These are phyloP conservation scores for Paramecium sonneborni DNA, from an alignment of 73 alveolate genomes.

Conservation along the genomic window DNA sequence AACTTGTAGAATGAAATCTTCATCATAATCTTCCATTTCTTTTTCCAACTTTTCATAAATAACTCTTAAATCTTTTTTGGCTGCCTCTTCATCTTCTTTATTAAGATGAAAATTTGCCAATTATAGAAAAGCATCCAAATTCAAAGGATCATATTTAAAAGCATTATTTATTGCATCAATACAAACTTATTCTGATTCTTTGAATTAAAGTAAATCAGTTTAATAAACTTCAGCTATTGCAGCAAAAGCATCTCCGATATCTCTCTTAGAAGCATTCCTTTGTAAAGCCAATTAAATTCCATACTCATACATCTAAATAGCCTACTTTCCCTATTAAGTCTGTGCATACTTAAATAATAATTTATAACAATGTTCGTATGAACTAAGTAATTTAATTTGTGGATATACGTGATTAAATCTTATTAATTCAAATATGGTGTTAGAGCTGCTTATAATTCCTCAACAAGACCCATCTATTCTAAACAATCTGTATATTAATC, in stretches of 20 bases:
- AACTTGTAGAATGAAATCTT: conserved; percentile 5
- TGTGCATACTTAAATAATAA: conserved; percentile 27
- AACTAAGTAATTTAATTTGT: background rate
- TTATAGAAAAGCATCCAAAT: conserved; percentile 51
- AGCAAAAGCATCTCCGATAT: conserved; percentile 54
- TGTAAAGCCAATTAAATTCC: conserved; percentile 1
- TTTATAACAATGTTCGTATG: conserved; percentile 14
- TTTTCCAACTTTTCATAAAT: background rate
- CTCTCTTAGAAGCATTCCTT: background rate
- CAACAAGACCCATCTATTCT: conserved; percentile 4
- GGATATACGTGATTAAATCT: background rate
- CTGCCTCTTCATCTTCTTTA: conserved; percentile 48
- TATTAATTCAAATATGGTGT: background rate
- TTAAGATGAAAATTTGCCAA: conserved; percentile 49
- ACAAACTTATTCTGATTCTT: conserved; percentile 50
- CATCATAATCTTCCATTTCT: background rate
- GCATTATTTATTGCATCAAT: conserved; percentile 12
- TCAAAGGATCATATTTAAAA: conserved; percentile 31
- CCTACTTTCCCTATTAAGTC: background rate
- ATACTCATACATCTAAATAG: conserved; percentile 15
- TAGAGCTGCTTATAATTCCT: background rate
- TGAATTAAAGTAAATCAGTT: conserved; percentile 24
- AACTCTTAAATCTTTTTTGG: conserved; percentile 30
- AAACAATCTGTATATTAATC: conserved; percentile 43
- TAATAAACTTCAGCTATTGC: conserved; percentile 55